These are phyloP conservation scores for Trichoderma parareesei DNA, from an alignment of 495 filamentous ascomycete species.

Conservation along the genomic window DNA sequence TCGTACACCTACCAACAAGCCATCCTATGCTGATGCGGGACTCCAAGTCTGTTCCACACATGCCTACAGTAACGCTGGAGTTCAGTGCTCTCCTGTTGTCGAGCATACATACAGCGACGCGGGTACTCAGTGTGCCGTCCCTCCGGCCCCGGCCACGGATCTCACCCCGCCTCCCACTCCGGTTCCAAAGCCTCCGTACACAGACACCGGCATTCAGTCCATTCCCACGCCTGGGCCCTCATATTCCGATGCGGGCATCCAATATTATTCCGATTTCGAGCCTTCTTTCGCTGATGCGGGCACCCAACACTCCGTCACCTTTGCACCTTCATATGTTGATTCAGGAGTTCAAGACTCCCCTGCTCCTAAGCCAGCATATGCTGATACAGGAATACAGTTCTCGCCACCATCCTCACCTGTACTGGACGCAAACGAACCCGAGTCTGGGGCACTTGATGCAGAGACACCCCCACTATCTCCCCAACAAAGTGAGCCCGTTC, in stretches of 20 bases:
- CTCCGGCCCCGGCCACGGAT: background rate
- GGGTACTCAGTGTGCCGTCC: background rate
- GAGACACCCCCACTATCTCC: slow-evolving; percentile 35
- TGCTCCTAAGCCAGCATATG: background rate
- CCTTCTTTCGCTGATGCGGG: background rate
- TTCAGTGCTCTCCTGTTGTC: background rate
- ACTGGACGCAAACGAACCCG: slow-evolving; percentile 30
- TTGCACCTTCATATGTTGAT: background rate
- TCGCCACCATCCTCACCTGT: slow-evolving; percentile 73
- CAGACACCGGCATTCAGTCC: background rate
- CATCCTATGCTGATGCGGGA: slow-evolving; percentile 1
- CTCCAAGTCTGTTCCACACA: background rate
- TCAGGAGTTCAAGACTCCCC: background rate
- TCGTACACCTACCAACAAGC: background rate
- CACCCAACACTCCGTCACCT: background rate
- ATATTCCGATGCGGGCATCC: background rate
- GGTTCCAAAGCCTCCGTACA: background rate
- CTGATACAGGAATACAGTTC: slow-evolving; percentile 42
- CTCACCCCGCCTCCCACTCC: background rate
- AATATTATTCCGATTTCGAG: background rate
- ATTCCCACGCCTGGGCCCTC: background rate
- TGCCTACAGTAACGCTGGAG: background rate
- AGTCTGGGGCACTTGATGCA: slow-evolving; percentile 26
- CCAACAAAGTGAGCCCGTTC: slow-evolving; percentile 58
- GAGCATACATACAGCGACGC: background rate